Conservation (phyloP, 805 yeast genomes). For the Wickerhamiella cacticola region DNA sequence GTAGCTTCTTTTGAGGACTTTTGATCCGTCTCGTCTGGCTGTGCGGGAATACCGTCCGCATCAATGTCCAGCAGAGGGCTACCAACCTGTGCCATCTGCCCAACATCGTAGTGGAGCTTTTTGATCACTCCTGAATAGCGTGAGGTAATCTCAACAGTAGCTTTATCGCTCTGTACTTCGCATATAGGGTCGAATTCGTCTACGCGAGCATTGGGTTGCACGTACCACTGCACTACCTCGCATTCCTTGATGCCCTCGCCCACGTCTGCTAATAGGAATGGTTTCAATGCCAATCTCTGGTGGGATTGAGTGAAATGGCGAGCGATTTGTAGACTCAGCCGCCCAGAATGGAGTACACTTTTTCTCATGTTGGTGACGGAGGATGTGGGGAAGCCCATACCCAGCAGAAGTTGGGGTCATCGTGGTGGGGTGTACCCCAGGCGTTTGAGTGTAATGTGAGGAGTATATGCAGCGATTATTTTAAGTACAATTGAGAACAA, state of each 20-base stretch:
- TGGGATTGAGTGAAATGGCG: not conserved
- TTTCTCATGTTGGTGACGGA: not conserved
- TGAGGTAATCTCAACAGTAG: constrained; percentile 30
- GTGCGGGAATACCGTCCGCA: constrained; percentile 19
- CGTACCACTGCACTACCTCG: constrained; percentile 31
- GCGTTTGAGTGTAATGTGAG: not conserved
- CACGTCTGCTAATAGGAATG: constrained; percentile 28
- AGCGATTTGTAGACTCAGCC: not conserved
- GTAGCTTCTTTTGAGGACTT: constrained; percentile 4
- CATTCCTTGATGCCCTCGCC: constrained; percentile 31
- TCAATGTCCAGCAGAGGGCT: constrained; percentile 28
- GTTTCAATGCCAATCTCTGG: constrained; percentile 11
- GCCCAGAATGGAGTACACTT: not conserved
- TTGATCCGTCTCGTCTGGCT: constrained; percentile 1
- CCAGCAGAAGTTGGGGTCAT: constrained; percentile 12
- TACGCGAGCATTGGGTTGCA: constrained; percentile 28
- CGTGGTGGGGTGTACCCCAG: not conserved
- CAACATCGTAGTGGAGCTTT: constrained; percentile 27
- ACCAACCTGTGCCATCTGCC: constrained; percentile 30
- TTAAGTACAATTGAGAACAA: not conserved
- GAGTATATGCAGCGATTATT: not conserved
- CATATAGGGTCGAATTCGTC: constrained; percentile 30
- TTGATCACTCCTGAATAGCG: constrained; percentile 27
- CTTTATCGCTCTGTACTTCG: constrained; percentile 30
- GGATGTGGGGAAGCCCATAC: constrained; percentile 9